Conservation (phyloP, 2,329 filamentous ascomycete species). For the Westerdykella sp. region DNA sequence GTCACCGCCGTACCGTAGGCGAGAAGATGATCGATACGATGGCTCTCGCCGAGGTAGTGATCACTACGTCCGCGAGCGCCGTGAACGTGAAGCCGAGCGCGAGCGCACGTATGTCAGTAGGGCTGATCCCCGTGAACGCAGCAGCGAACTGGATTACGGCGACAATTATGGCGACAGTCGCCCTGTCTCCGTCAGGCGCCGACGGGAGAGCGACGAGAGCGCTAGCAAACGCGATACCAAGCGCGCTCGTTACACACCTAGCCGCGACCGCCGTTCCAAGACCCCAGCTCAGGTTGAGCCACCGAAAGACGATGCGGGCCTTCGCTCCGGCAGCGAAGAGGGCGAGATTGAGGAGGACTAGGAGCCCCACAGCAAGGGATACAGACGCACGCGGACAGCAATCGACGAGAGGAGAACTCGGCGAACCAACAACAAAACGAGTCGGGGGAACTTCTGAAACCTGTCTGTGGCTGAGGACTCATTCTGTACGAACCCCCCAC, state of each 20-base stretch:
- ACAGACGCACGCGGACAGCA: background rate
- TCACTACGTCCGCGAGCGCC: slow-evolving; percentile 77
- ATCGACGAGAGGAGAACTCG: background rate
- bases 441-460: too few species aligned
- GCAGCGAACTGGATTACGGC: slow-evolving; percentile 78
- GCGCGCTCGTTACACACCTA: slow-evolving; percentile 47
- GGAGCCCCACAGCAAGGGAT: background rate
- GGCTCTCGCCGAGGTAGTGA: slow-evolving; percentile 57
- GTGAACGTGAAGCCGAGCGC: slow-evolving; percentile 82
- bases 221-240: slow-evolving; percentile 37
- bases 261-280: slow-evolving; percentile 54
- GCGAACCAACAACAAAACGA: too few species aligned
- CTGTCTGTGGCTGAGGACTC: too few species aligned
- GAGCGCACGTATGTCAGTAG: slow-evolving; percentile 75
- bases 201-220: slow-evolving; percentile 64
- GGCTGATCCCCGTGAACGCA: slow-evolving; percentile 66
- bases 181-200: slow-evolving; percentile 56
- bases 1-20: slow-evolving; percentile 45
- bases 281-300: slow-evolving; percentile 42
- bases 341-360: slow-evolving; percentile 87
- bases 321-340: slow-evolving; percentile 89
- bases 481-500: too few species aligned
- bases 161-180: slow-evolving; percentile 69
- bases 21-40: slow-evolving; percentile 35
- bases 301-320: slow-evolving; percentile 53